Percentiles rank a stretch among this genome's conserved stretches.
phyloP scores from a whole-genome alignment of 140 eudicot species.

The Senecio squalidus region DNA sequence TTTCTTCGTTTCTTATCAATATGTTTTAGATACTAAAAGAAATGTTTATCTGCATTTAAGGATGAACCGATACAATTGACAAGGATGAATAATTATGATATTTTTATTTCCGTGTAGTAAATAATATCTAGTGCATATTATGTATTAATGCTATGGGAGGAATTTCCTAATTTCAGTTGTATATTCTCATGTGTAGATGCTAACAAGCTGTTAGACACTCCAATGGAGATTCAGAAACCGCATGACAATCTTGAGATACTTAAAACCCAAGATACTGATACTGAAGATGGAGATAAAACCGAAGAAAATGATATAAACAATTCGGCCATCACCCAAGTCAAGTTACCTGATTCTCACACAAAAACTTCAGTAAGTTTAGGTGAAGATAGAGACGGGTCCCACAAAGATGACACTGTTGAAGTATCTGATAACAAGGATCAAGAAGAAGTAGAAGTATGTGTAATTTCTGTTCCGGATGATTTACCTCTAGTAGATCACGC shows the following conservation, averaged over 20 bases:
- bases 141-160: neutral
- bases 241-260: constrained; percentile 7
- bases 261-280: constrained; percentile 5
- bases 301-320: constrained; percentile 8
- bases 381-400: constrained; percentile 11
- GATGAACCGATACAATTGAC: no score
- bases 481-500: constrained; percentile 31
- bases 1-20: neutral
- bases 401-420: constrained; percentile 5
- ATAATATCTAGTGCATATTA: neutral
- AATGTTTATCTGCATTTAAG: no score
- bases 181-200: constrained; percentile 23
- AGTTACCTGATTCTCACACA: neutral
- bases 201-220: constrained; percentile 19
- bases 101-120: neutral
- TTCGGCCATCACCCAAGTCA: neutral
- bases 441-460: constrained; percentile 12
- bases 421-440: constrained; percentile 14
- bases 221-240: constrained; percentile 13
- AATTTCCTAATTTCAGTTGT: neutral
- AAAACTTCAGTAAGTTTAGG: constrained; percentile 5
- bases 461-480: constrained; percentile 26
- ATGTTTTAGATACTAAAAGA: neutral
- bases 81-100: no score
- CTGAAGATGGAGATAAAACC: constrained; percentile 10